Evolutionary conservation across 352 stramenopile species (phyloP).

Genomic region (Pythium scleroteichum): DNA sequence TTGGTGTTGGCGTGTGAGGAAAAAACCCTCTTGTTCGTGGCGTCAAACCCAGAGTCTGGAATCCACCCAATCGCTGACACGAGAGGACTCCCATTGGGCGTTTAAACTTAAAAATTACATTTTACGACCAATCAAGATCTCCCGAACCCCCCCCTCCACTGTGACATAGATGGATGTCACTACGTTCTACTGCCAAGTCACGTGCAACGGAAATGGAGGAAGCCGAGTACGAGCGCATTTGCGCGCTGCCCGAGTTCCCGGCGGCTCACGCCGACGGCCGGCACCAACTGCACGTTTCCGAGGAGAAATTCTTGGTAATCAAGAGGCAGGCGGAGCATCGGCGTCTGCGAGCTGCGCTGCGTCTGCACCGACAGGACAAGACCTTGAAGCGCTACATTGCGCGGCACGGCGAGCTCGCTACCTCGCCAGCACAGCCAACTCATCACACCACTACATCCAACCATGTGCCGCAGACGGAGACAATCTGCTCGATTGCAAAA

Average conservation of each 20-base stretch:
- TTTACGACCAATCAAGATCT: slow-evolving; percentile 19
- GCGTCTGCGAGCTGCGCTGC: slow-evolving; percentile 42
- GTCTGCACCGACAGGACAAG: slow-evolving; percentile 63
- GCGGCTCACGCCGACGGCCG: not conserved
- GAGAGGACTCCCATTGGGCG: slow-evolving; percentile 5
- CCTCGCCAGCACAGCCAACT: not conserved
- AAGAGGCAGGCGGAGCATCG: slow-evolving; percentile 56
- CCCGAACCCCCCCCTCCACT: not conserved
- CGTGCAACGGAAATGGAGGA: slow-evolving; percentile 45
- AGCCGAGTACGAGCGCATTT: slow-evolving; percentile 47
- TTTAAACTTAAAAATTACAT: not conserved
- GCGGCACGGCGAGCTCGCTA: slow-evolving; percentile 26
- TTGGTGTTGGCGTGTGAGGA: not conserved
- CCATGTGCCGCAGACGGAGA: slow-evolving; percentile 29
- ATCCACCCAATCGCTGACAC: slow-evolving; percentile 18
- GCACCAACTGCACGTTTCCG: slow-evolving; percentile 36
- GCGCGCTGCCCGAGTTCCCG: slow-evolving; percentile 42
- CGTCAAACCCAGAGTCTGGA: slow-evolving; percentile 11
- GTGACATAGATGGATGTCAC: slow-evolving; percentile 2
- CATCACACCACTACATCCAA: not conserved
- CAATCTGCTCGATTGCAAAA: slow-evolving; percentile 41
- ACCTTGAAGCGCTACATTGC: slow-evolving; percentile 52
- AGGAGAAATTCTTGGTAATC: slow-evolving; percentile 59
- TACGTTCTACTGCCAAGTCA: slow-evolving; percentile 14
- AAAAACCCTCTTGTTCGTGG: slow-evolving; percentile 1